Evolutionary conservation across 2,329 filamentous ascomycete species (phyloP), one percentile per base, ranked within the genome.

Genomic region (Thielaviopsis euricoi): DNA sequence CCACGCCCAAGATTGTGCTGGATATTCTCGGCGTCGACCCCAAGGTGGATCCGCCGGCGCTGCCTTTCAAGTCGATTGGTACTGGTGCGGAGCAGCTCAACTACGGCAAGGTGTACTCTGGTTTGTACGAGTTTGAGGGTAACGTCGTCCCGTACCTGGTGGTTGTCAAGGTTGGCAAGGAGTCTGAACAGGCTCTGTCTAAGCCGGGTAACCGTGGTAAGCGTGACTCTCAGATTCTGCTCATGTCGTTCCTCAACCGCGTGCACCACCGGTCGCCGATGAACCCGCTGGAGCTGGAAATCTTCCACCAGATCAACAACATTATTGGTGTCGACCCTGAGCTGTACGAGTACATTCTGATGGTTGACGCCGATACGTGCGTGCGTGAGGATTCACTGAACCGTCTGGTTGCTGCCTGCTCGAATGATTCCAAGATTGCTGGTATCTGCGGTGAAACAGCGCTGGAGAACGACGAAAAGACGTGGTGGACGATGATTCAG

Each of bases 401-500:
- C 69, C 82, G 91, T 56, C 79, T 98, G 5, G 91, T 98, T 19
- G 88, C 93, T 59, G 87, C 87, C 55, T 98, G 90, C 71, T 85
- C 88, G 64, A 90, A 96, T 66, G 89, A 98, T 69, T 85, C 89
- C 33, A 95, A 94, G 74, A 95, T 98, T 73, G 89, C 88, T 23
- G 93, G 91, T 72, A 96, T 97, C 62, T 98, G 93, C 69, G 93
- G 93, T 68, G 93, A 98, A 70, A 98, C 93, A 1, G 93, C 85
- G 70, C 76, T 98, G 66, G 87, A 96, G 69, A 98, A 98, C 66
- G 91, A 96, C 69, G 89, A 96, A 65, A 80, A 85, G 64, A 90
- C 85, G 66, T 97, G 90, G 89, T 95, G 89, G 88, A 98, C 93
- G 13, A 98, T 98, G 93, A 98, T 98, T 66, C 93, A 98, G 70